Base-by-base conservation (phyloP, 805 yeast species). In the Ogataea sp. region DNA sequence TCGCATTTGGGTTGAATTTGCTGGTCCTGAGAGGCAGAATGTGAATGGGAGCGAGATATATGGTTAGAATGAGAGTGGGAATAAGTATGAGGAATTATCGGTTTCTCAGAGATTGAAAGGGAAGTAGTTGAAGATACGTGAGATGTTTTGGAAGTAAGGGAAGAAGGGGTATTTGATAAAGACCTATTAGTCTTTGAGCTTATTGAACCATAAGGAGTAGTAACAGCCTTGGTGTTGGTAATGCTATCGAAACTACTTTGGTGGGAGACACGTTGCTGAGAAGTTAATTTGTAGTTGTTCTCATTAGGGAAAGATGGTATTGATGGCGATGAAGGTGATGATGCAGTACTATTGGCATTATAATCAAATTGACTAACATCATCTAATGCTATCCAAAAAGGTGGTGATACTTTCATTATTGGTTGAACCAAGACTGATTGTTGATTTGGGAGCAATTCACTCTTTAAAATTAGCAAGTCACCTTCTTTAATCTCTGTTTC, bases 351-450 rank as follows among this genome's bases (percentile, higher is more conserved):
- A 30, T 32, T 28, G 7, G 6, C n/a, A 10, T 32, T 9, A 16
- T n/a, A 21, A 31, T 50, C 47, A 8, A 48, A 27, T 11, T 40
- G 36, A 32, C 39, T 41, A 10, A 50, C 45, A 47, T 69, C 70
- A 27, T 65, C 59, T 2, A 74, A 69, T 1, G 81, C 81, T 2
- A 76, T 65, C 40, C 75, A 55, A 1, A 81, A 81, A 1, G 73
- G 68, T 4, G 51, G 54, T 4, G 61, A 53, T 24, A 72, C 41
- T 42, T 67, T 61, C 32, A 71, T 73, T 26, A 76, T 65, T n/a
- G 73, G 69, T 51, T 75, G 74, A 8, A 73, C 82, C 32, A 73
- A 52, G 2, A 75, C 53, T 78, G 80, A 74, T 2, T 80, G 82
- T 47, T 70, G 74, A 2, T 80, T 82, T 47, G 70, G 67, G 1